phyloP scores from a whole-genome alignment of 148 eudicot species.

The Rhododendron molle region DNA sequence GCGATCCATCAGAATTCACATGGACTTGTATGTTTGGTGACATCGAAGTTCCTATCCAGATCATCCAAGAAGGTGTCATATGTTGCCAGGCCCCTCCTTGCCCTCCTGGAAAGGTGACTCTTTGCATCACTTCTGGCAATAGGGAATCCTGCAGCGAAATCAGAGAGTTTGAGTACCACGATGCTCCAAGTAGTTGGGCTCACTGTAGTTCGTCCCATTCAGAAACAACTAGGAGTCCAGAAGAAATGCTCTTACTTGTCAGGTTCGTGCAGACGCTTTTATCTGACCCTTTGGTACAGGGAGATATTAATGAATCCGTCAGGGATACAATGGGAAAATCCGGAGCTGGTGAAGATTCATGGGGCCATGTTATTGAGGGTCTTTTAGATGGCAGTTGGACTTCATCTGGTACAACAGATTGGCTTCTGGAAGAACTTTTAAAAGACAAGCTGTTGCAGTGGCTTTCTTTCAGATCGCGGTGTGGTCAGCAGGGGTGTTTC shows the following conservation, averaged over 20 bases:
- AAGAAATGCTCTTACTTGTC: constrained; percentile 71
- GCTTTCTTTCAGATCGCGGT: constrained; percentile 47
- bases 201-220: constrained; percentile 30
- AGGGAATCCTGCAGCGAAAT: constrained; percentile 79
- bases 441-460: constrained; percentile 76
- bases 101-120: constrained; percentile 64
- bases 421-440: constrained; percentile 79
- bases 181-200: constrained; percentile 23
- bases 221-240: constrained; percentile 44
- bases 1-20: constrained; percentile 45
- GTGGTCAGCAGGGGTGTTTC: constrained; percentile 23
- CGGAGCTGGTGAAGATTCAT: constrained; percentile 45
- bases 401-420: constrained; percentile 44
- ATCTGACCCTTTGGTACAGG: constrained; percentile 31
- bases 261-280: constrained; percentile 68
- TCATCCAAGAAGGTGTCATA: constrained; percentile 81
- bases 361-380: constrained; percentile 58
- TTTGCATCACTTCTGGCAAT: constrained; percentile 73
- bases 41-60: constrained; percentile 70
- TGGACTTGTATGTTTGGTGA: constrained; percentile 95
- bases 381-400: constrained; percentile 53
- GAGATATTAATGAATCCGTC: constrained; percentile 31
- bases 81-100: constrained; percentile 72
- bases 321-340: constrained; percentile 25
- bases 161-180: constrained; percentile 83